Evolutionary conservation across 1,284 basidiomycete species (phyloP).

Genomic region (Ceratobasidium sp.): DNA sequence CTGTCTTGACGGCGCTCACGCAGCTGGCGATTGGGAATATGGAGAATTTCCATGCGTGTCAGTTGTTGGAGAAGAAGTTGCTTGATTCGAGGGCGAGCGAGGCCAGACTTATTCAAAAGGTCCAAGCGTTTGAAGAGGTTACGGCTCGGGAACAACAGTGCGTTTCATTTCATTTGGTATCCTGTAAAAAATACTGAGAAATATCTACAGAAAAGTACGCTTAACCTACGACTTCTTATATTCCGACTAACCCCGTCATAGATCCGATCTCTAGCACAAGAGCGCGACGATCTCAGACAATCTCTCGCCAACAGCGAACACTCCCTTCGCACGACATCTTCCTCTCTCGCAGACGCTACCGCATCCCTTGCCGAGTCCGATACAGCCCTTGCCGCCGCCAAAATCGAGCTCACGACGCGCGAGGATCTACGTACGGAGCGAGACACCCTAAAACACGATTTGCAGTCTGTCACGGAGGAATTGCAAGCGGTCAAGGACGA

Average conservation of each 20-base stretch:
- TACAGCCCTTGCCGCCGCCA: conserved; percentile 44
- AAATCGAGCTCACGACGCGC: conserved; percentile 23
- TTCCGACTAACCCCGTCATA: neutral
- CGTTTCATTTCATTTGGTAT: conserved; percentile 19
- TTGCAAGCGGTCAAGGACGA: neutral
- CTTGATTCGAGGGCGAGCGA: conserved; percentile 40
- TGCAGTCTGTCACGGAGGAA: conserved; percentile 15
- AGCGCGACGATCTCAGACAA: conserved; percentile 25
- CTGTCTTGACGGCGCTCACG: conserved; percentile 39
- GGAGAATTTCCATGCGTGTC: conserved; percentile 43
- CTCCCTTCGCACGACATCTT: conserved; percentile 39
- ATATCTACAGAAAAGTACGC: conserved; percentile 37
- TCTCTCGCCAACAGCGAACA: conserved; percentile 25
- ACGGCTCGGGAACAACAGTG: conserved; percentile 35
- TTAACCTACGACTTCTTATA: too few species aligned
- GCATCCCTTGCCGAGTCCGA: conserved; percentile 41
- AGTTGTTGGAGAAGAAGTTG: conserved; percentile 40
- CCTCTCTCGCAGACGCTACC: conserved; percentile 39
- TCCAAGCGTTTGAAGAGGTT: conserved; percentile 31
- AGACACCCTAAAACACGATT: conserved; percentile 25
- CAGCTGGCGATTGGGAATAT: conserved; percentile 43
- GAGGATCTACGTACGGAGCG: conserved; percentile 31
- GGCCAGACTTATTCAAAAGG: conserved; percentile 4
- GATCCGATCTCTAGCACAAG: conserved; percentile 39
- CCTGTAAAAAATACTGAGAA: conserved; percentile 12